Conservation (phyloP, 2,329 filamentous ascomycete species). For the Hypoxylon sp. region DNA sequence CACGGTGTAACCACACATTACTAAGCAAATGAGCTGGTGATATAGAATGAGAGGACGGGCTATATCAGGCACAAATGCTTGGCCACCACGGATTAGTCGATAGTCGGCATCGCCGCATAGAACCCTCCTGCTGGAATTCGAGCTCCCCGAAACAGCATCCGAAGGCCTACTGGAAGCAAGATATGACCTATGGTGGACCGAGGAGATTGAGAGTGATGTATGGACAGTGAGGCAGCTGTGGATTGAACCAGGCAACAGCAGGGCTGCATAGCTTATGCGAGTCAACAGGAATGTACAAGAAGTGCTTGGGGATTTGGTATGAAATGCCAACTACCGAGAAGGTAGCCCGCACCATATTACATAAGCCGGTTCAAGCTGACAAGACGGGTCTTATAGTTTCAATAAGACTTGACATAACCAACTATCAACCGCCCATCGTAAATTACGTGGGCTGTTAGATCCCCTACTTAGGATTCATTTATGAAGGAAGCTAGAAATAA, state of each 20-base stretch:
- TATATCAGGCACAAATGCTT: neutral
- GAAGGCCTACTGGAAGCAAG: neutral
- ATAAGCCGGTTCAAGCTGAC: neutral
- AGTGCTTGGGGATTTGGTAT: neutral
- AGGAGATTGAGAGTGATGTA: neutral
- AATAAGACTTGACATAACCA: neutral
- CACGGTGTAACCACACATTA: neutral
- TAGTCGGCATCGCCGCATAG: neutral
- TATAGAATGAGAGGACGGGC: neutral
- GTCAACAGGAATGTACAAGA: neutral
- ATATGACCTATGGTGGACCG: neutral
- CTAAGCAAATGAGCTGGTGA: neutral
- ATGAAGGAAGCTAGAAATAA: neutral
- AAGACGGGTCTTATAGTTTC: neutral
- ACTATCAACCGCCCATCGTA: neutral
- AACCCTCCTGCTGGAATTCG: neutral
- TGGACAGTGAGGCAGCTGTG: neutral
- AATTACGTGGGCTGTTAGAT: neutral
- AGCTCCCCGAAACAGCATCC: neutral
- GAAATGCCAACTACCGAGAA: neutral
- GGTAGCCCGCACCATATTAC: neutral
- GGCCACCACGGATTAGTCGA: neutral
- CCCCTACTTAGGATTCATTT: neutral
- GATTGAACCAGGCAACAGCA: neutral
- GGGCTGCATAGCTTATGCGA: neutral